These are phyloP conservation scores for Aspergillus amoenus DNA, from an alignment of 2,329 filamentous ascomycete genomes.

Conservation along the genomic window DNA sequence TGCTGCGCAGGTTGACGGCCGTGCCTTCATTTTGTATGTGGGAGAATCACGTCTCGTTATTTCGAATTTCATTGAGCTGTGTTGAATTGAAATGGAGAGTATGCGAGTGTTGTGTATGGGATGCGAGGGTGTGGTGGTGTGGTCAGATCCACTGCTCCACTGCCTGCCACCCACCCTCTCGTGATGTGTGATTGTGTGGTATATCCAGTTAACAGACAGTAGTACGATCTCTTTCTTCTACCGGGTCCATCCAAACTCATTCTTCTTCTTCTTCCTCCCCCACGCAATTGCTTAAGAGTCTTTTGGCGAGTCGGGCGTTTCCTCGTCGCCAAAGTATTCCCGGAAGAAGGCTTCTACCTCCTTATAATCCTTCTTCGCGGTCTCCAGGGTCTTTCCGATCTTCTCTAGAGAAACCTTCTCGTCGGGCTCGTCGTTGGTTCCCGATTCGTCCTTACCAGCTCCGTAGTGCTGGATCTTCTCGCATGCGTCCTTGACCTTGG, in stretches of 20 bases:
- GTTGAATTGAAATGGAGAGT: slow-evolving; percentile 1
- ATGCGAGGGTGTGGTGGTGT: slow-evolving; percentile 9
- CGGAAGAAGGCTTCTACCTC: slow-evolving; percentile 70
- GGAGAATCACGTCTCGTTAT: background rate
- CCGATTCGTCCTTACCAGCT: slow-evolving; percentile 75
- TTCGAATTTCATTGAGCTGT: slow-evolving; percentile 8
- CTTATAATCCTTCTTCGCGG: slow-evolving; percentile 73
- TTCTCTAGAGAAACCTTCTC: slow-evolving; percentile 66
- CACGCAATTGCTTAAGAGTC: background rate
- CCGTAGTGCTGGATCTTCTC: slow-evolving; percentile 96
- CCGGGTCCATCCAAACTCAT: slow-evolving; percentile 11
- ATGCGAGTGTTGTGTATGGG: slow-evolving; percentile 3
- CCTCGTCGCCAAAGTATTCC: slow-evolving; percentile 62
- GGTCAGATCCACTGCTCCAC: background rate
- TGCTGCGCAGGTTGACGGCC: background rate
- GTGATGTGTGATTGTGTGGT: slow-evolving; percentile 8
- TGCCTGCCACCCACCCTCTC: slow-evolving; percentile 1
- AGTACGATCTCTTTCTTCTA: slow-evolving; percentile 13
- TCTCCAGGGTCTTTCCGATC: slow-evolving; percentile 67
- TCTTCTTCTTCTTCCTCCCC: background rate
- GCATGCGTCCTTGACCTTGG: slow-evolving; percentile 87
- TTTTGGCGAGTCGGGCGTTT: slow-evolving; percentile 24
- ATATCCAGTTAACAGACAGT: slow-evolving; percentile 20
- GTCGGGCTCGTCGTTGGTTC: slow-evolving; percentile 64
- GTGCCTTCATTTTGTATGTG: background rate